A percentile compares a stretch with the other conserved stretches of the same genome.
phyloP scores from a whole-genome alignment of 106 monocot genomes.

The Dendrobium officinale region DNA sequence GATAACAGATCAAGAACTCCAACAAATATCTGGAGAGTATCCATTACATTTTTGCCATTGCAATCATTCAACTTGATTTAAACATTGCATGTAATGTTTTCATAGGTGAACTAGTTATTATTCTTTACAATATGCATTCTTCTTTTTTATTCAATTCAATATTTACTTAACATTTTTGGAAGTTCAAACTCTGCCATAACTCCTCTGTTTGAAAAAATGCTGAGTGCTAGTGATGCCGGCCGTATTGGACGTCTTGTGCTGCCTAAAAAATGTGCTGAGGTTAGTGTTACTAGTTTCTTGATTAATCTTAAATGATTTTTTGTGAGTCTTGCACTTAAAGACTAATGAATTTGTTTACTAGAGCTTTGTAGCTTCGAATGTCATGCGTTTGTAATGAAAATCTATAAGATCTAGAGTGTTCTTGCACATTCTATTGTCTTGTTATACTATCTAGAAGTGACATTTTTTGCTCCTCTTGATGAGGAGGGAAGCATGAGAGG shows the following conservation, averaged over 20 bases:
- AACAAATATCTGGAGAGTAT: constrained; percentile 90
- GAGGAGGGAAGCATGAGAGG: too few relatives aligned
- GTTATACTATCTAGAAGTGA: too few relatives aligned
- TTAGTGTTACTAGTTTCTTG: constrained; percentile 11
- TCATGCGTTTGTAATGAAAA: too few relatives aligned
- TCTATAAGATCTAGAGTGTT: too few relatives aligned
- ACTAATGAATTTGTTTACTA: too few relatives aligned
- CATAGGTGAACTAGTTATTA: background rate
- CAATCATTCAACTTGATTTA: background rate
- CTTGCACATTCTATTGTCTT: too few relatives aligned
- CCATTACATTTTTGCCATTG: constrained; percentile 18
- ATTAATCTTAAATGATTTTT: background rate
- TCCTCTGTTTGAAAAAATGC: constrained; percentile 92
- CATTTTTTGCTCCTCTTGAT: too few relatives aligned
- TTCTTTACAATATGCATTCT: background rate
- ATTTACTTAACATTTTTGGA: constrained; percentile 39
- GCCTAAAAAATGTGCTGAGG: constrained; percentile 98
- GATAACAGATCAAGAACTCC: constrained; percentile 75
- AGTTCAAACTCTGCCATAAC: constrained; percentile 87
- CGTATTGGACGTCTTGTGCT: constrained; percentile 92
- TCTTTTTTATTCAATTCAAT: constrained; percentile 6
- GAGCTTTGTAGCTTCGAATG: too few relatives aligned
- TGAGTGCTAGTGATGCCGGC: constrained; percentile 98
- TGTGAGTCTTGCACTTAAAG: too few relatives aligned
- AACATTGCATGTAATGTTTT: background rate